phyloP scores from a whole-genome alignment of 1,284 basidiomycete species.

The Microbotryum scabiosae region DNA sequence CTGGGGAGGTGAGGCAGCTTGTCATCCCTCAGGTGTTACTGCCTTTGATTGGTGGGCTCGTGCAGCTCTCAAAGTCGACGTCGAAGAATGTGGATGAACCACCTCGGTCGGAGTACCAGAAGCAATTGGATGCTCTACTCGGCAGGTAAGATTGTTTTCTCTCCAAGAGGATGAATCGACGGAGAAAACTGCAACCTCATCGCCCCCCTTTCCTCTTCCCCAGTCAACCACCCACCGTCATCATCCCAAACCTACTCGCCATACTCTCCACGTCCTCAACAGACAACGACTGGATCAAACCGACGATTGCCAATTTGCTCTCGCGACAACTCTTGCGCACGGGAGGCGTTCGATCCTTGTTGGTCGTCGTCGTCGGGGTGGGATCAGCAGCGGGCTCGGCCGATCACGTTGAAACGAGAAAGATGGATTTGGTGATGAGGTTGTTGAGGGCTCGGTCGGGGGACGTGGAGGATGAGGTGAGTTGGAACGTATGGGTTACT shows the following conservation, averaged over 20 bases:
- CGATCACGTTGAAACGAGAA: constrained; percentile 9
- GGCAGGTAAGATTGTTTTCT: neutral
- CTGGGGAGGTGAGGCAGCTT: constrained; percentile 2
- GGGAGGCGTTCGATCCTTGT: constrained; percentile 26
- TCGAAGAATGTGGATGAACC: neutral
- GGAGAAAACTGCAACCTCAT: neutral
- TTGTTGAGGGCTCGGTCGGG: constrained; percentile 3
- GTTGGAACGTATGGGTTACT: neutral
- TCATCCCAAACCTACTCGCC: constrained; percentile 11
- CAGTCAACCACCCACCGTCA: constrained; percentile 4
- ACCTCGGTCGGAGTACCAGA: neutral
- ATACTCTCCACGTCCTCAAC: constrained; percentile 3
- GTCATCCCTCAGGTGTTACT: constrained; percentile 14
- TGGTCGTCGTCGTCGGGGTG: constrained; percentile 28
- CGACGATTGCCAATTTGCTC: constrained; percentile 13
- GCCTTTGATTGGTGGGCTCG: constrained; percentile 8
- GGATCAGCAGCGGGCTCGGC: neutral
- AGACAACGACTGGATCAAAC: neutral
- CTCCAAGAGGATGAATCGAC: neutral
- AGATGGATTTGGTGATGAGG: constrained; percentile 21
- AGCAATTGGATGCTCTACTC: constrained; percentile 1
- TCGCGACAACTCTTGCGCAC: constrained; percentile 26
- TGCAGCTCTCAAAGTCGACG: neutral
- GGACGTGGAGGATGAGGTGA: neutral
- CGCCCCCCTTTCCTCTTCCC: neutral